Percentiles rank a stretch among this genome's conserved stretches.
These are phyloP conservation scores for Quercus mongolica DNA, from an alignment of 306 rosid genomes.

Conservation along the genomic window DNA sequence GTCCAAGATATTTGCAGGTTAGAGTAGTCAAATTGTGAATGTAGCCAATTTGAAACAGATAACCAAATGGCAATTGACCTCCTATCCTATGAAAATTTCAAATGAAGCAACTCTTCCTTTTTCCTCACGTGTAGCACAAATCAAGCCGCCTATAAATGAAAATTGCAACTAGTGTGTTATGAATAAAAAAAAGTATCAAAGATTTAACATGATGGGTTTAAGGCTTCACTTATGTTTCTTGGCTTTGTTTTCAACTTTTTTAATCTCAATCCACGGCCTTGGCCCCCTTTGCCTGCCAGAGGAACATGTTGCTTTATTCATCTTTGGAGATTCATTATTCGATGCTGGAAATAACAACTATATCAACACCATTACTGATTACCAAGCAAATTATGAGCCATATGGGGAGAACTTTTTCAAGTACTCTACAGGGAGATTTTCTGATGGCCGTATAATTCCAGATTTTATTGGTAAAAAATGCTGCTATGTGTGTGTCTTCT, in stretches of 20 bases:
- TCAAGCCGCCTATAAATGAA: too few species aligned
- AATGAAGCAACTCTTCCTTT: too few species aligned
- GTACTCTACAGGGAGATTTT: conserved; percentile 39
- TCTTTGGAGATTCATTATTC: conserved; percentile 41
- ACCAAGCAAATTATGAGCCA: conserved; percentile 24
- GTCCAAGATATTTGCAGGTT: too few species aligned
- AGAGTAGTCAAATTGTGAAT: too few species aligned
- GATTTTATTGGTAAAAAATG: conserved; percentile 39
- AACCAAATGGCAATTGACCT: too few species aligned
- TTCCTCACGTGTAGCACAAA: too few species aligned
- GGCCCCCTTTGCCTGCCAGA: not conserved
- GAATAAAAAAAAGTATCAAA: too few species aligned
- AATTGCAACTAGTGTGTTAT: too few species aligned
- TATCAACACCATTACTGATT: conserved; percentile 26
- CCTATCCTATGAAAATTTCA: too few species aligned
- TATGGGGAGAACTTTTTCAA: conserved; percentile 40
- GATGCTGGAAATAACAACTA: conserved; percentile 51
- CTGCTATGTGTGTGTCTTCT: not conserved
- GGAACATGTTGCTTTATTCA: conserved; percentile 24
- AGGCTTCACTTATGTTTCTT: not conserved
- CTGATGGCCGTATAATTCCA: conserved; percentile 36
- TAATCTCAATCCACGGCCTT: not conserved
- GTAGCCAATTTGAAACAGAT: too few species aligned
- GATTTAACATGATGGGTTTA: not conserved
- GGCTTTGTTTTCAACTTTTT: too few species aligned